A percentile compares a stretch with the other conserved stretches of the same genome.
Conservation (phyloP, 805 yeast genomes). For the Candida wancherniae region DNA sequence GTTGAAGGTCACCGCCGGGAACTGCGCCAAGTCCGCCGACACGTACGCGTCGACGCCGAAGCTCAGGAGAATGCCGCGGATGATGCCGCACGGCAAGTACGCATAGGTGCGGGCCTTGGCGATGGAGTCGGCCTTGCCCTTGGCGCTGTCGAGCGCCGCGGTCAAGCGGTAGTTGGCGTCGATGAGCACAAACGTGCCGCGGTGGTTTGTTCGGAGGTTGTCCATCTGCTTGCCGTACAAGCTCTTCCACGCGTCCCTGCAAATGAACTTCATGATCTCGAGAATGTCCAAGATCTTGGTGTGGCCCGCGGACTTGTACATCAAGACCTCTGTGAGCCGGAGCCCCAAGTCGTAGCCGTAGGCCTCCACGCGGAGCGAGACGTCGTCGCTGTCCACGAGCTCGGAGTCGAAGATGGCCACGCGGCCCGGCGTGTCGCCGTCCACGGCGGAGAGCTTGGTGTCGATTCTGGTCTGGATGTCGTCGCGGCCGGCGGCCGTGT, state of each 20-base stretch:
- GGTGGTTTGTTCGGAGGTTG: conserved; percentile 85
- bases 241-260: conserved; percentile 86
- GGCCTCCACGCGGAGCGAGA: conserved; percentile 55
- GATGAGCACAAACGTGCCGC: conserved; percentile 75
- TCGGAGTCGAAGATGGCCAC: conserved; percentile 35
- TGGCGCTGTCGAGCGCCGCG: conserved; percentile 43
- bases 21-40: conserved; percentile 54
- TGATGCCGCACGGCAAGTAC: conserved; percentile 73
- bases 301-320: conserved; percentile 36
- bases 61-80: conserved; percentile 65
- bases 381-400: conserved; percentile 42
- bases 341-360: conserved; percentile 71
- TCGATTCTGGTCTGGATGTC: conserved; percentile 23
- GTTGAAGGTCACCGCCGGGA: conserved; percentile 70
- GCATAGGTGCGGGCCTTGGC: conserved; percentile 45
- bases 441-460: conserved; percentile 25
- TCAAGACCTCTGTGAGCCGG: conserved; percentile 46
- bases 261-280: conserved; percentile 85
- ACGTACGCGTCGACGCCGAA: conserved; percentile 66
- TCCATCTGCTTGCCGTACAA: conserved; percentile 85
- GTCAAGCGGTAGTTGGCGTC: conserved; percentile 61
- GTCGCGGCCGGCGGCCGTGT: conserved; percentile 1
- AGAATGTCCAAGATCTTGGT: conserved; percentile 57
- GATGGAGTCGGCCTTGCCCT: conserved; percentile 41
- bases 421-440: conserved; percentile 39